Conservation (phyloP, 441 rosid species). For the Jatropha podagrica region DNA sequence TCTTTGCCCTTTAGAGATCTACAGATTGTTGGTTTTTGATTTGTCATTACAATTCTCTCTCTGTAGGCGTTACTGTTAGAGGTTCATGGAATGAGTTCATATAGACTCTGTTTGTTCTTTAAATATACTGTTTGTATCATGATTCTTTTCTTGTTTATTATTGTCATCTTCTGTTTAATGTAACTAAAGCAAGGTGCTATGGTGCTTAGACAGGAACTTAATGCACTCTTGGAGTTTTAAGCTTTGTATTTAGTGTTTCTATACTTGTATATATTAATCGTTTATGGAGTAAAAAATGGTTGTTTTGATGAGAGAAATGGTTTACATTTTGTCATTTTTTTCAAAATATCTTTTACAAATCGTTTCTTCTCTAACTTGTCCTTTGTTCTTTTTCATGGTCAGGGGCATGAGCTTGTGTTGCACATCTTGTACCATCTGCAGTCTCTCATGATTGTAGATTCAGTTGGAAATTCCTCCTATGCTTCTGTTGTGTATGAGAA, state of each 20-base stretch:
- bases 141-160: not conserved
- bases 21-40: not conserved
- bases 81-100: not conserved
- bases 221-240: not conserved
- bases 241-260: not conserved
- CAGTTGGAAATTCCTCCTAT: slow-evolving; percentile 50
- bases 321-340: not conserved
- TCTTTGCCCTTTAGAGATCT: not conserved
- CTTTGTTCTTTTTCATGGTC: slow-evolving; percentile 22
- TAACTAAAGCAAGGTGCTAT: not conserved
- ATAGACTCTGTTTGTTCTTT: not conserved
- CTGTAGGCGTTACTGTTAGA: not conserved
- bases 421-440: slow-evolving; percentile 85
- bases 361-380: slow-evolving; percentile 21
- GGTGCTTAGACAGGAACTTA: not conserved
- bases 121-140: not conserved
- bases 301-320: not conserved
- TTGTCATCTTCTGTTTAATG: not conserved
- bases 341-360: not conserved
- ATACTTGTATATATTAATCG: not conserved
- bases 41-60: not conserved
- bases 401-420: slow-evolving; percentile 98
- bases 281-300: not conserved
- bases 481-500: slow-evolving; percentile 69
- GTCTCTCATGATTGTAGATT: slow-evolving; percentile 52